Evolutionary conservation across 140 eudicot genomes (phyloP).

Genomic region (Ambrosia hybrid): DNA sequence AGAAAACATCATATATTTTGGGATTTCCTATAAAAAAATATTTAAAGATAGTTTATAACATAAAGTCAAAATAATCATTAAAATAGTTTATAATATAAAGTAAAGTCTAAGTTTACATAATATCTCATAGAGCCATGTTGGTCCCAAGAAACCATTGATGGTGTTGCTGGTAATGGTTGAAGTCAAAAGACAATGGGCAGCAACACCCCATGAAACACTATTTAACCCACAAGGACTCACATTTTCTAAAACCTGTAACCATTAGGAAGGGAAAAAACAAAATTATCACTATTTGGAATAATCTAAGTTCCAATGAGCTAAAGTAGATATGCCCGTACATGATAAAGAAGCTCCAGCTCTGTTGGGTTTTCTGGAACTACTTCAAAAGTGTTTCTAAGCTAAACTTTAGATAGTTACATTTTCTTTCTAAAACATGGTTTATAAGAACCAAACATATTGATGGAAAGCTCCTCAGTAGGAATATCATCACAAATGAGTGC

Average conservation of each 20-base stretch:
- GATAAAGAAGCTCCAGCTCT: not conserved
- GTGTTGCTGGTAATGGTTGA: not conserved
- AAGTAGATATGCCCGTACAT: not conserved
- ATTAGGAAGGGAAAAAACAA: not conserved
- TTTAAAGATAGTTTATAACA: slow-evolving; percentile 1
- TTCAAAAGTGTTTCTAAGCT: not conserved
- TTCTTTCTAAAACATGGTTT: not conserved
- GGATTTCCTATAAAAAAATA: not conserved
- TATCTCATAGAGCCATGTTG: slow-evolving; percentile 9
- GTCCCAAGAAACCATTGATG: slow-evolving; percentile 1
- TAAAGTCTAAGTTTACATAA: not conserved
- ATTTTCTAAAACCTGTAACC: not conserved
- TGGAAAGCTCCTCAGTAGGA: not conserved
- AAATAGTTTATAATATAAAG: not conserved
- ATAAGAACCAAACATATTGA: not conserved
- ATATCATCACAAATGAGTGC: not conserved
- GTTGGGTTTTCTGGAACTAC: not conserved
- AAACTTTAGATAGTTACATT: not conserved
- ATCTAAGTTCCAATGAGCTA: slow-evolving; percentile 3
- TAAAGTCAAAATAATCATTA: not conserved
- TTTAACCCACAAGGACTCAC: not conserved
- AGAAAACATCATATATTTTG: not conserved
- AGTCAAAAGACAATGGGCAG: not conserved
- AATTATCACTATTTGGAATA: not conserved
- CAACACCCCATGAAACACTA: not conserved